These are phyloP conservation scores for Lagenidium giganteum DNA, from an alignment of 352 stramenopile genomes.

Conservation along the genomic window DNA sequence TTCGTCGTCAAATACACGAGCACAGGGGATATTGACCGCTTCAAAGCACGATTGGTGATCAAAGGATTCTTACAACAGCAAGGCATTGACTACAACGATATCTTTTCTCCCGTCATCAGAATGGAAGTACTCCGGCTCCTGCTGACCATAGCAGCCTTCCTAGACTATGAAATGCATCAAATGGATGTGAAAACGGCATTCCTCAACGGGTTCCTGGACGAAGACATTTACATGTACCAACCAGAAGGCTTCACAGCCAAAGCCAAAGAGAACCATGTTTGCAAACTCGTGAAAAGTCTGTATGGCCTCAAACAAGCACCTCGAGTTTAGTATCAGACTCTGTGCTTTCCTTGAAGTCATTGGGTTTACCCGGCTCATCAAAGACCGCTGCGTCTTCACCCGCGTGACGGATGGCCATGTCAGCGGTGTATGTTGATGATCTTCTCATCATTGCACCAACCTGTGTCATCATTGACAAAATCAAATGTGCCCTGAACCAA, in stretches of 20 bases:
- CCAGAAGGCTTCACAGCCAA: too few relatives aligned
- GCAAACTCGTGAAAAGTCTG: too few relatives aligned
- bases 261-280: too few relatives aligned
- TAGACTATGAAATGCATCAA: slow-evolving; percentile 17
- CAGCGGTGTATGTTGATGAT: too few relatives aligned
- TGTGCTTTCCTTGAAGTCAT: too few relatives aligned
- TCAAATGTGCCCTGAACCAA: too few relatives aligned
- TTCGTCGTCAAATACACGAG: slow-evolving; percentile 3
- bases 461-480: too few relatives aligned
- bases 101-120: neutral
- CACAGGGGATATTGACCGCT: neutral
- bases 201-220: slow-evolving; percentile 10
- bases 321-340: too few relatives aligned
- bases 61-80: slow-evolving; percentile 3
- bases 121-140: slow-evolving; percentile 11
- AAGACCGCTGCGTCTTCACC: slow-evolving; percentile 5
- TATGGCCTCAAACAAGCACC: too few relatives aligned
- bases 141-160: slow-evolving; percentile 1
- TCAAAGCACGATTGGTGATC: slow-evolving; percentile 3
- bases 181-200: slow-evolving; percentile 26
- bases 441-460: too few relatives aligned
- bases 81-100: slow-evolving; percentile 5
- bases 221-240: slow-evolving; percentile 20
- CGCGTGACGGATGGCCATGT: too few relatives aligned
- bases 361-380: neutral